Conservation (phyloP, 2,329 filamentous ascomycete species). For the Achaetomium macrosporum region DNA sequence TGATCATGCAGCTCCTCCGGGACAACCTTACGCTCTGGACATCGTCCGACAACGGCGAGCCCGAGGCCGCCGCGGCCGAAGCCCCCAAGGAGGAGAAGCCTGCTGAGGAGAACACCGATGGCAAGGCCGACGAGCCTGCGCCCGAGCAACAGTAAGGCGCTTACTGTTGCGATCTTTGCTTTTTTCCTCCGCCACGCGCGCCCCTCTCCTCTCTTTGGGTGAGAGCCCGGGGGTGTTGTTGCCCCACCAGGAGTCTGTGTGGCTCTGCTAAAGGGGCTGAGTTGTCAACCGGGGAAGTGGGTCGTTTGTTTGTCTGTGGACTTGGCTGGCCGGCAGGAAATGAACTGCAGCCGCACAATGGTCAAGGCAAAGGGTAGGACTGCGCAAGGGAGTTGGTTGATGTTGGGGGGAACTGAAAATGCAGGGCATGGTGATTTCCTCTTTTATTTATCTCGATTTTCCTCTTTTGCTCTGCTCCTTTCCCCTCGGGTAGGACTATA, state of each 20-base stretch:
- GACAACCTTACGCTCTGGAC: conserved; percentile 99
- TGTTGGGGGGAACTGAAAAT: conserved; percentile 33
- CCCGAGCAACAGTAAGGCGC: conserved; percentile 47
- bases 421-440: conserved; percentile 33
- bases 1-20: conserved; percentile 98
- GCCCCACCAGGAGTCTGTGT: conserved; percentile 4
- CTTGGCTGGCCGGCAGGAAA: conserved; percentile 20
- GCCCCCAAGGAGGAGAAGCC: conserved; percentile 47
- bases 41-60: conserved; percentile 81
- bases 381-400: conserved; percentile 32
- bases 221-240: conserved; percentile 2
- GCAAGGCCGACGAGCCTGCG: conserved; percentile 41
- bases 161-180: conserved; percentile 1
- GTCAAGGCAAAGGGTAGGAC: conserved; percentile 31
- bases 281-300: conserved; percentile 6
- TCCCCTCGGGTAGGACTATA: conserved; percentile 6
- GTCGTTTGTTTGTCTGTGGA: conserved; percentile 5
- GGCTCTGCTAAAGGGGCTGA: conserved; percentile 2
- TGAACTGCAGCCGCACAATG: conserved; percentile 25
- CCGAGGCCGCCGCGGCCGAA: conserved; percentile 59
- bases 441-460: conserved; percentile 27
- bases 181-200: conserved; percentile 12
- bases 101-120: conserved; percentile 47
- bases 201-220: conserved; percentile 9
- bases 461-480: conserved; percentile 17